Base-by-base conservation (phyloP, 352 stramenopile genomes). In the Discostella stelligera region DNA sequence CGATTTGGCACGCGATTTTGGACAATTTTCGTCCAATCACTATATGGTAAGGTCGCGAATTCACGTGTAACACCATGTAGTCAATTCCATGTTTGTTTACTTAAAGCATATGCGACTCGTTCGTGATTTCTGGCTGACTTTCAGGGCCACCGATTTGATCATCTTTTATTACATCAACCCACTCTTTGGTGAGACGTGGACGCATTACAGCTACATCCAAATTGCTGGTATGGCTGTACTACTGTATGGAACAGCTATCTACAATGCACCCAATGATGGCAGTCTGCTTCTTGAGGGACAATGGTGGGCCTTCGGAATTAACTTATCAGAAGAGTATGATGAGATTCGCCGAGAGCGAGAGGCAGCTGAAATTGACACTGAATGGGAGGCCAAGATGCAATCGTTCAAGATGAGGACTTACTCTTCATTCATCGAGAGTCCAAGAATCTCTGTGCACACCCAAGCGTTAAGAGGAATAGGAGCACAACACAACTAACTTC, bases 1-100 rank as follows among this genome's bases (percentile, higher is more conserved):
- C 94, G 48, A 96, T 99, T 55, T 99, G 96, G 96, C 96, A 98
- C 88, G 96, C 96, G 30, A 99, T 98, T 80, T 84, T 98, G 11
- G 96, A 98, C 90, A 98, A 98, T 79, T 98, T 98, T 86, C 91
- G 95, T 39, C 95, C 96, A 9, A 97, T 98, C 73, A 37, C 56
- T 48, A 25, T 46, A n/a, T n/a, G 21, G n/a, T n/a, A 16, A 32
- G 14, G 6, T 20, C 27, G 8, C 14, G 8, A 7, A 23, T 62
- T 32, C 5, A 37, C 41, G 11, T 62, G 6, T 32, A n/a, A 6
- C 21, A 18, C 55, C 3, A 48, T 25, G 20, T 41, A 62, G n/a
- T 44, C 14, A 8, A 6, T 44, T 62, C 27, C 9, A n/a, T n/a
- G n/a, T 20, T 32, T 32, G 27, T 5, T 32, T 32, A 32, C 27